These are phyloP conservation scores for Oidiodendron maius DNA, from an alignment of 495 filamentous ascomycete species.

Conservation along the genomic window DNA sequence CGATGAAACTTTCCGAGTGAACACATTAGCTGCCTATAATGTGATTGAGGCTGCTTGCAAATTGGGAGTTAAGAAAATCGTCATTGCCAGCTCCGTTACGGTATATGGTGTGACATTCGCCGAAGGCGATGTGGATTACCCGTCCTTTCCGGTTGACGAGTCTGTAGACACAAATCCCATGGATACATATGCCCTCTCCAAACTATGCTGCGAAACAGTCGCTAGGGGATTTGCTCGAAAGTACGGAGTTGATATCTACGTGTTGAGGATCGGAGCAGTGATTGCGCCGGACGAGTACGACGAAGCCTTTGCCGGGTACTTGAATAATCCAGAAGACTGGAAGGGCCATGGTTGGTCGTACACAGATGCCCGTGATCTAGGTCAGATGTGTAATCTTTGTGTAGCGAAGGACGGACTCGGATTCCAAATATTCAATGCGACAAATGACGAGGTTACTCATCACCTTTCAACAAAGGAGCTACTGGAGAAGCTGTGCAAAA, in stretches of 20 bases:
- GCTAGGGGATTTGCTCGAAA: conserved; percentile 49
- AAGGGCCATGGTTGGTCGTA: conserved; percentile 56
- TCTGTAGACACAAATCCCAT: conserved; percentile 53
- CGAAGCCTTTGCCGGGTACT: conserved; percentile 40
- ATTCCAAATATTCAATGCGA: conserved; percentile 58
- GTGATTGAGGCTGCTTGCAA: conserved; percentile 56
- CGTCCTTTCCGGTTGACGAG: conserved; percentile 47
- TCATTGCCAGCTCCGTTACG: conserved; percentile 51
- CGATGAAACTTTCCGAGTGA: conserved; percentile 50
- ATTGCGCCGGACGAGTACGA: conserved; percentile 55
- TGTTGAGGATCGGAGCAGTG: conserved; percentile 51
- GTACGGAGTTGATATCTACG: conserved; percentile 53
- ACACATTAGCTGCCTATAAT: conserved; percentile 49
- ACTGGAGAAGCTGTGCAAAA: conserved; percentile 38
- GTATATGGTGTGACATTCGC: conserved; percentile 55
- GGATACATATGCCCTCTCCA: conserved; percentile 55
- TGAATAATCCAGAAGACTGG: conserved; percentile 39
- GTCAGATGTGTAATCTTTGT: conserved; percentile 48
- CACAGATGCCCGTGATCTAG: conserved; percentile 53
- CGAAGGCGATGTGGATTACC: conserved; percentile 47
- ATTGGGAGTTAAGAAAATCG: conserved; percentile 54
- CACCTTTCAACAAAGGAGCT: conserved; percentile 40
- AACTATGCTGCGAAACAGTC: conserved; percentile 50
- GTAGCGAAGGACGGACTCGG: conserved; percentile 44
- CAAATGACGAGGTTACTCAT: conserved; percentile 51